These are phyloP conservation scores for Macrophomina phaseolina DNA, from an alignment of 2,329 filamentous ascomycete genomes.

Conservation along the genomic window DNA sequence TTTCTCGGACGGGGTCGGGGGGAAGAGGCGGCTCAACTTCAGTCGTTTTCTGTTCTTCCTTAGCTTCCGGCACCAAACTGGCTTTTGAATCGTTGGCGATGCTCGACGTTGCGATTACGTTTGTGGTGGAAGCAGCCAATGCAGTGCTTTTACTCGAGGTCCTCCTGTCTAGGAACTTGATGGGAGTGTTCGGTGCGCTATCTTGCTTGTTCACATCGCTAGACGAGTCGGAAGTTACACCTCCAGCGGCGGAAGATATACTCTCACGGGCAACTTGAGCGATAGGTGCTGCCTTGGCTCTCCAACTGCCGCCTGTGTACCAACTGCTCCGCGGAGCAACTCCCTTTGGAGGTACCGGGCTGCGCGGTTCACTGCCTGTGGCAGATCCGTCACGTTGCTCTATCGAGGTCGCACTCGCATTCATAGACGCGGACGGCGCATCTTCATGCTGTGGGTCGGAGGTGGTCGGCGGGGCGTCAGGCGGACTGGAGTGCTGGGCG, in stretches of 20 bases:
- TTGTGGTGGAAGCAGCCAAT: conserved; percentile 52
- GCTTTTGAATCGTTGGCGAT: conserved; percentile 32
- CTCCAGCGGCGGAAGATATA: conserved; percentile 51
- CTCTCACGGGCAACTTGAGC: conserved; percentile 55
- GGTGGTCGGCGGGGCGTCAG: neutral
- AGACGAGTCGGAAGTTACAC: conserved; percentile 49
- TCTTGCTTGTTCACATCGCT: conserved; percentile 38
- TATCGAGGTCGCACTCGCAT: neutral
- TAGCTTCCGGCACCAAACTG: conserved; percentile 34
- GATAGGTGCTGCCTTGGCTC: conserved; percentile 53
- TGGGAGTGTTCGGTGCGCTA: conserved; percentile 38
- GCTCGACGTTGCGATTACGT: conserved; percentile 51
- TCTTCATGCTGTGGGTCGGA: neutral
- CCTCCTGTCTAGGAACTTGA: conserved; percentile 48
- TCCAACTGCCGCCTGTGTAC: conserved; percentile 54
- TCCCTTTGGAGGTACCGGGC: conserved; percentile 31
- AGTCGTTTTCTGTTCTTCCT: conserved; percentile 18
- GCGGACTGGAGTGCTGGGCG: neutral
- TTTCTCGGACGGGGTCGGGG: conserved; percentile 42
- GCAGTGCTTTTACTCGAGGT: conserved; percentile 53
- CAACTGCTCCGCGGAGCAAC: conserved; percentile 41
- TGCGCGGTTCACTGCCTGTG: conserved; percentile 25
- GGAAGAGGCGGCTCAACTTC: conserved; percentile 51
- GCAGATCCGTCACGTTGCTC: neutral
- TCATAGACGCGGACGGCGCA: neutral